These are phyloP conservation scores for Microcyclospora pomicola DNA, from an alignment of 2,329 filamentous ascomycete species.

Conservation along the genomic window DNA sequence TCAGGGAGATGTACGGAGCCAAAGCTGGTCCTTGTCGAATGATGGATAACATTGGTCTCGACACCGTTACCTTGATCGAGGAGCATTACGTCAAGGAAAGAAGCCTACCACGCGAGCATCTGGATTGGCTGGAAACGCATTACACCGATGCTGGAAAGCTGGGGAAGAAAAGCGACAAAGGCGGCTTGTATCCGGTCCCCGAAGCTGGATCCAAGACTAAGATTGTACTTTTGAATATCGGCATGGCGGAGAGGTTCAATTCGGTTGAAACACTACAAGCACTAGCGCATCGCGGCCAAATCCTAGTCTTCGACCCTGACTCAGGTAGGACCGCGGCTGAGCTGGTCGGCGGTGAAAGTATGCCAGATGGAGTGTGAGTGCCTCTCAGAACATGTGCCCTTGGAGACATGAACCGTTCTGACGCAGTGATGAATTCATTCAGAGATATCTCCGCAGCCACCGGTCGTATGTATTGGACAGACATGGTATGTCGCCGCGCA, in stretches of 20 bases:
- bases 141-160: constrained; percentile 36
- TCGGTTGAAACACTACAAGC: constrained; percentile 4
- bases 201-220: constrained; percentile 3
- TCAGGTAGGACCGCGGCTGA: constrained; percentile 5
- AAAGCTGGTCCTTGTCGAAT: constrained; percentile 12
- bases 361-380: constrained; percentile 23
- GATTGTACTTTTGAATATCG: constrained; percentile 10
- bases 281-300: constrained; percentile 6
- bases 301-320: constrained; percentile 10
- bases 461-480: too few species aligned
- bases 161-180: constrained; percentile 21
- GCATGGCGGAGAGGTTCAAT: constrained; percentile 4
- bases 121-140: constrained; percentile 32
- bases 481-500: too few species aligned
- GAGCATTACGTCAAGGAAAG: constrained; percentile 40
- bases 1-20: constrained; percentile 22
- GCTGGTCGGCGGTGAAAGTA: constrained; percentile 4
- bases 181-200: constrained; percentile 4
- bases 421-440: too few species aligned
- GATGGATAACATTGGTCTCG: constrained; percentile 39
- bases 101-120: constrained; percentile 24
- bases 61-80: constrained; percentile 42
- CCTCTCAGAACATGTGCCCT: too few species aligned
- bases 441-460: too few species aligned
- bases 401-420: too few species aligned